A percentile compares a stretch with the other conserved stretches of the same genome.
phyloP scores from a whole-genome alignment of 139 green algal species.

The Chlorella sp. region DNA sequence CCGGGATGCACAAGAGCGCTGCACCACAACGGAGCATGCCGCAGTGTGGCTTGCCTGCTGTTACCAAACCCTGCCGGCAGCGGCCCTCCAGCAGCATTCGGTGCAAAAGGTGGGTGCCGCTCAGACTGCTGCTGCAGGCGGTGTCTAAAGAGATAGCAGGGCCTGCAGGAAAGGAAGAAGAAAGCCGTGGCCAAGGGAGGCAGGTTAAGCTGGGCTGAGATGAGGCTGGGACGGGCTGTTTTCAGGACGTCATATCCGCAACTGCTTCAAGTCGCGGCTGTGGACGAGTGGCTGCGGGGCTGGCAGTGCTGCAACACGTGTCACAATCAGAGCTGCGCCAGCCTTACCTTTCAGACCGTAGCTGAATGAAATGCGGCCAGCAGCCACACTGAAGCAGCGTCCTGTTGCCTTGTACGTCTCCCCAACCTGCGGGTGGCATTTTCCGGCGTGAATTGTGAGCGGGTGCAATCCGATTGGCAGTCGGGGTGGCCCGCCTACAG shows the following conservation, averaged over 20 bases:
- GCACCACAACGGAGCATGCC: background rate
- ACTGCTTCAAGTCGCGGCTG: background rate
- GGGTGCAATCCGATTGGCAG: background rate
- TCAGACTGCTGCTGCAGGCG: conserved; percentile 78
- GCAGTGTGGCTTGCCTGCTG: conserved; percentile 1
- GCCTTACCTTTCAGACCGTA: conserved; percentile 70
- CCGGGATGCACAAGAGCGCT: background rate
- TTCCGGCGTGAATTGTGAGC: background rate
- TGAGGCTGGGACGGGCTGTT: background rate
- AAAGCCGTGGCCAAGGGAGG: background rate
- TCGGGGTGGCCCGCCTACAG: no score
- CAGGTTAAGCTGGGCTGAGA: background rate
- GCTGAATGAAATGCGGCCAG: conserved; percentile 82
- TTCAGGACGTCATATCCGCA: background rate
- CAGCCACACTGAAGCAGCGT: conserved; percentile 74
- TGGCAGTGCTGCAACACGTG: no score
- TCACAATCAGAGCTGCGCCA: no score
- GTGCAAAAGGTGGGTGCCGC: conserved; percentile 55
- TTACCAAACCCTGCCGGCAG: conserved; percentile 29
- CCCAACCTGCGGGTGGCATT: conserved; percentile 3
- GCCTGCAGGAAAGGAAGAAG: conserved; percentile 48
- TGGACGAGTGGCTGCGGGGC: background rate
- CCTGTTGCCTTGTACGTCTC: conserved; percentile 54
- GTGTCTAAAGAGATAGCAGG: conserved; percentile 64
- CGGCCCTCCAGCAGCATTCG: conserved; percentile 34